These are phyloP conservation scores for Cicer arietinum DNA, from an alignment of 306 rosid species.

Conservation along the genomic window DNA sequence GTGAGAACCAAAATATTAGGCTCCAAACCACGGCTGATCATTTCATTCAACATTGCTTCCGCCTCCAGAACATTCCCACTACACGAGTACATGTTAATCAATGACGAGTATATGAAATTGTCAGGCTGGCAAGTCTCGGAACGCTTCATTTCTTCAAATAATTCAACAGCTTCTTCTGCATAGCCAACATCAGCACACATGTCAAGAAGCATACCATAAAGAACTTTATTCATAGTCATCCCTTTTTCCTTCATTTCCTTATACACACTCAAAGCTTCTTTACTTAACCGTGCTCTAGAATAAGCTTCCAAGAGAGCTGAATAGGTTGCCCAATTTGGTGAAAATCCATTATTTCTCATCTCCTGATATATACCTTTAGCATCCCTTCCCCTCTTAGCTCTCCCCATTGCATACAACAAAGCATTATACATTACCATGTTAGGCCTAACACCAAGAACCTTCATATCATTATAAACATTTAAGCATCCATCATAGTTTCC, in stretches of 20 bases:
- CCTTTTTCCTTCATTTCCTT: constrained; percentile 86
- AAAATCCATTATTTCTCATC: constrained; percentile 67
- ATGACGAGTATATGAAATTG: constrained; percentile 72
- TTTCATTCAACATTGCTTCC: constrained; percentile 70
- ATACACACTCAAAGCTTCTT: constrained; percentile 71
- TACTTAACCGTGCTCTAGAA: constrained; percentile 66
- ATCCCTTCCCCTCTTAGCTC: constrained; percentile 76
- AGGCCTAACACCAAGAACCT: constrained; percentile 69
- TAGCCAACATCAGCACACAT: constrained; percentile 86
- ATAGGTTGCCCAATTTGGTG: constrained; percentile 70
- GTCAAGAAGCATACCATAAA: constrained; percentile 67
- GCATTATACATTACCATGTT: constrained; percentile 62
- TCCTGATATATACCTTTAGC: constrained; percentile 71
- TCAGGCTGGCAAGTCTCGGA: constrained; percentile 64
- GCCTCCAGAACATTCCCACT: constrained; percentile 73
- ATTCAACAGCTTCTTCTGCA: constrained; percentile 63
- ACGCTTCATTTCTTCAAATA: constrained; percentile 72
- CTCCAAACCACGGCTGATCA: constrained; percentile 69
- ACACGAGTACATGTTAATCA: constrained; percentile 79
- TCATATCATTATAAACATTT: constrained; percentile 89
- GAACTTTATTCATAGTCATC: constrained; percentile 56
- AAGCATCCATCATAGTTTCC: constrained; percentile 84
- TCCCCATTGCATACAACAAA: constrained; percentile 83
- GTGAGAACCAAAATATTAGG: constrained; percentile 79
- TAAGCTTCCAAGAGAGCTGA: constrained; percentile 77